Base-by-base conservation (phyloP, 116 monocot genomes). In the Papilionanthe hybrid region DNA sequence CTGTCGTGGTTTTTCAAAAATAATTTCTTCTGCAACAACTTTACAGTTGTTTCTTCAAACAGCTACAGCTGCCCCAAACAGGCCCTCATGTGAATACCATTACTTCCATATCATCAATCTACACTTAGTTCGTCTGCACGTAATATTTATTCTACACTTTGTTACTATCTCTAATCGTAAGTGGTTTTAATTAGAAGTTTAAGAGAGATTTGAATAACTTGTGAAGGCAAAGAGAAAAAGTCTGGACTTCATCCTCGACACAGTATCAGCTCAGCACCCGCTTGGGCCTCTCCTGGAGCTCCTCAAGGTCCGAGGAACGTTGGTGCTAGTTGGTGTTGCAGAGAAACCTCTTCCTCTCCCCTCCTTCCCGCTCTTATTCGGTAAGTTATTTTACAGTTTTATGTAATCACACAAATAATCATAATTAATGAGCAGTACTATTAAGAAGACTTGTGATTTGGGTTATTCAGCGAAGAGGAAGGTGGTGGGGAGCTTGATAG, bases 261-360 rank as follows among this genome's bases (percentile, higher is more conserved):
- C 89, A 5, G 86, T 89, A 5, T 83, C 86, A 0, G 83, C 86
- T 0, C 55, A 76, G 27, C 86, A 89, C 72, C 86, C 89, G 8
- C 72, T 89, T 27, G 89, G 89, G 7, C 86, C 86, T 4, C 81
- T 86, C 12, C 56, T 89, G 25, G 81, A 86, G 55, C 76, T 89
- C 67, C 68, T 89, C 55, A 86, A 89, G 81, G 79, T 89, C 7
- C 80, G 83, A 5, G 89, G 86, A 8, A 80, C 77, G 0, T 1
- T 89, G 72, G 84, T 71, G 27, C 76, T 89, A 22, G 86, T 89
- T 37, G 89, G 84, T 7, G 86, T 81, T 6, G 81, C 89, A 6
- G 86, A 89, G n/a, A 79, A 86, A 73, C 89, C 89, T 5, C 19
- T 89, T 18, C 86, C 84, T 27, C 86, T 89, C n/a, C 89, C 89